Evolutionary conservation across 495 filamentous ascomycete species (phyloP).

Genomic region (Massariosphaeria phaeospora): DNA sequence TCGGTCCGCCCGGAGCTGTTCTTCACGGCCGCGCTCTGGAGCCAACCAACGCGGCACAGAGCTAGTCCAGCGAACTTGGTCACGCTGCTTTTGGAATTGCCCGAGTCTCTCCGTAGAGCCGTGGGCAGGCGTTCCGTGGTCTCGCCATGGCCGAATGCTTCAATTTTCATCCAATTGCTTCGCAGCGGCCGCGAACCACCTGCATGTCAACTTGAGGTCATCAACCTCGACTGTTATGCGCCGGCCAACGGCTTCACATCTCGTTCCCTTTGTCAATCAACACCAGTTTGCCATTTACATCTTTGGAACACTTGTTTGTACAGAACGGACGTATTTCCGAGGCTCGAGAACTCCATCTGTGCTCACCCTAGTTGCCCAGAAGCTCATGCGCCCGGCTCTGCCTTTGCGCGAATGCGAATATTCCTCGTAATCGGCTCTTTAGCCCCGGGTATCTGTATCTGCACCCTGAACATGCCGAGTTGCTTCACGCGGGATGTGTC

Average conservation of each 20-base stretch:
- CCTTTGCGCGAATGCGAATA: constrained; percentile 42
- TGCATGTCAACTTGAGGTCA: background rate
- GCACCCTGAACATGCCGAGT: constrained; percentile 51
- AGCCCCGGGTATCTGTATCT: constrained; percentile 51
- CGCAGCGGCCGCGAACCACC: background rate
- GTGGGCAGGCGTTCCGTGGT: constrained; percentile 2
- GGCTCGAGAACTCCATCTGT: background rate
- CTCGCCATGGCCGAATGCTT: constrained; percentile 21
- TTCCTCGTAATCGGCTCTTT: constrained; percentile 43
- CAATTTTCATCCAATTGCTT: background rate
- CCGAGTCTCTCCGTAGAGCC: constrained; percentile 30
- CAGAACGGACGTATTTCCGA: constrained; percentile 4
- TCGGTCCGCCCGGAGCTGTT: background rate
- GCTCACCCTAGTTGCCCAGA: background rate
- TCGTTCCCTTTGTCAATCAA: constrained; percentile 14
- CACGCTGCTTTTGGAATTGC: constrained; percentile 5
- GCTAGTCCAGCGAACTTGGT: background rate
- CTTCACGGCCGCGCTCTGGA: constrained; percentile 26
- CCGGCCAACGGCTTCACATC: constrained; percentile 17
- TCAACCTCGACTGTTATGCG: constrained; percentile 11
- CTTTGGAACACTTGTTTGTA: constrained; percentile 17
- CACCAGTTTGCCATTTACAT: constrained; percentile 6
- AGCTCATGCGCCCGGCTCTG: background rate
- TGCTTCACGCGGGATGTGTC: constrained; percentile 45
- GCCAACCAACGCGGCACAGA: constrained; percentile 24